Evolutionary conservation across 2,329 filamentous ascomycete species (phyloP).

Genomic region (Helminthosporium solani): DNA sequence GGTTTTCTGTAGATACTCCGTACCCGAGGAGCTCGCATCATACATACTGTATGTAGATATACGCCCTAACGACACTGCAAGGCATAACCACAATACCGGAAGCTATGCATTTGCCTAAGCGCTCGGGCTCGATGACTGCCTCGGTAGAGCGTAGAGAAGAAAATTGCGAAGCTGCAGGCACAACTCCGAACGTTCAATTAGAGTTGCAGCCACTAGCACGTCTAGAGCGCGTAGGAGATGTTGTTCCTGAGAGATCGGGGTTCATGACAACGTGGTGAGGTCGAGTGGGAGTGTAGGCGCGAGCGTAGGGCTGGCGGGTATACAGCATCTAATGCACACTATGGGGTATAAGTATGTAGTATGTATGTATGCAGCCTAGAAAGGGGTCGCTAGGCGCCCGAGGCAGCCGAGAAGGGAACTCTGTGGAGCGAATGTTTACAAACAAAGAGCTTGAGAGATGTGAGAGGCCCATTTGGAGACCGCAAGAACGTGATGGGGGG

Average conservation of each 20-base stretch:
- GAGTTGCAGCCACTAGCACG: constrained; percentile 26
- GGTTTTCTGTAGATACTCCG: background rate
- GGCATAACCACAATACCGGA: background rate
- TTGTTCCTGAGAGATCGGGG: constrained; percentile 6
- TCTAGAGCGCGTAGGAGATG: constrained; percentile 5
- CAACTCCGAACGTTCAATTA: constrained; percentile 21
- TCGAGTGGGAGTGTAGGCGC: constrained; percentile 2
- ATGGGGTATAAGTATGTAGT: too few species aligned
- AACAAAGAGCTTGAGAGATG: background rate
- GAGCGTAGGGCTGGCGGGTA: constrained; percentile 13
- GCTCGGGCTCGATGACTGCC: constrained; percentile 6
- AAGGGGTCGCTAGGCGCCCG: constrained; percentile 33
- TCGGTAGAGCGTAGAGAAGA: constrained; percentile 10
- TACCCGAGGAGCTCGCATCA: background rate
- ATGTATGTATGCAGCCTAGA: constrained; percentile 12
- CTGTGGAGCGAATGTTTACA: constrained; percentile 17
- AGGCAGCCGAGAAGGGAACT: constrained; percentile 3
- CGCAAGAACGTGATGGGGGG: constrained; percentile 6
- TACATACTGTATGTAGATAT: background rate
- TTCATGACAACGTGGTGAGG: background rate
- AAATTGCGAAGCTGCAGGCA: constrained; percentile 11
- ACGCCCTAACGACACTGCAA: constrained; percentile 1
- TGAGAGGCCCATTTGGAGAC: constrained; percentile 13
- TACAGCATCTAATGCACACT: too few species aligned
- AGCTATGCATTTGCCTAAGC: constrained; percentile 4